Evolutionary conservation across 2,329 filamentous ascomycete genomes (phyloP).

Genomic region (Dissoconium aciculare): DNA sequence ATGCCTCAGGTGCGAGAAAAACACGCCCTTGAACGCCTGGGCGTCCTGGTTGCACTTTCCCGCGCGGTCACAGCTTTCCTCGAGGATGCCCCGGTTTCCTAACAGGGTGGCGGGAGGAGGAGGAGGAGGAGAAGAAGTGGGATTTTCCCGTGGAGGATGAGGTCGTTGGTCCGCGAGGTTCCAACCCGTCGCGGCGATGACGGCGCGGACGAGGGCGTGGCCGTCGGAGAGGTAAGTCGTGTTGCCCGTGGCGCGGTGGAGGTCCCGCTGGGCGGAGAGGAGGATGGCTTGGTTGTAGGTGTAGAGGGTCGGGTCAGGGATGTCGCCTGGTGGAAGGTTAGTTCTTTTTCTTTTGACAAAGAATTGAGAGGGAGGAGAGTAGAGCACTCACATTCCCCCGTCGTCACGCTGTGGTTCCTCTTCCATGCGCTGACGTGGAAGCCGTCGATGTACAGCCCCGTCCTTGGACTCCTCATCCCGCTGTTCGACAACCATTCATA

Average conservation of each 20-base stretch:
- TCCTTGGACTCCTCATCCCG: constrained; percentile 60
- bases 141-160: no score
- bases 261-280: constrained; percentile 61
- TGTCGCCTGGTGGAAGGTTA: no score
- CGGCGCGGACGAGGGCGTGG: constrained; percentile 57
- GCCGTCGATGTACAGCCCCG: constrained; percentile 70
- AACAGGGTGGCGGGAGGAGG: constrained; percentile 33
- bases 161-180: constrained; percentile 23
- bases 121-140: not conserved
- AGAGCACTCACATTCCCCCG: constrained; percentile 42
- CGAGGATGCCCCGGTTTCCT: constrained; percentile 8
- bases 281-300: constrained; percentile 93
- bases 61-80: constrained; percentile 44
- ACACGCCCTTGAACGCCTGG: constrained; percentile 90
- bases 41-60: constrained; percentile 66
- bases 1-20: constrained; percentile 70
- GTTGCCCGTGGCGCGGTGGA: constrained; percentile 68
- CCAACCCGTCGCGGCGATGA: constrained; percentile 70
- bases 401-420: constrained; percentile 42
- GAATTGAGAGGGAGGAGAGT: no score
- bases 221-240: constrained; percentile 60
- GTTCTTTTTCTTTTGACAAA: no score
- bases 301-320: constrained; percentile 74
- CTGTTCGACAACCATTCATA: constrained; percentile 65
- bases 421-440: constrained; percentile 64